Conservation (phyloP, 1,284 basidiomycete species). For the Malassezia sympodialis region DNA sequence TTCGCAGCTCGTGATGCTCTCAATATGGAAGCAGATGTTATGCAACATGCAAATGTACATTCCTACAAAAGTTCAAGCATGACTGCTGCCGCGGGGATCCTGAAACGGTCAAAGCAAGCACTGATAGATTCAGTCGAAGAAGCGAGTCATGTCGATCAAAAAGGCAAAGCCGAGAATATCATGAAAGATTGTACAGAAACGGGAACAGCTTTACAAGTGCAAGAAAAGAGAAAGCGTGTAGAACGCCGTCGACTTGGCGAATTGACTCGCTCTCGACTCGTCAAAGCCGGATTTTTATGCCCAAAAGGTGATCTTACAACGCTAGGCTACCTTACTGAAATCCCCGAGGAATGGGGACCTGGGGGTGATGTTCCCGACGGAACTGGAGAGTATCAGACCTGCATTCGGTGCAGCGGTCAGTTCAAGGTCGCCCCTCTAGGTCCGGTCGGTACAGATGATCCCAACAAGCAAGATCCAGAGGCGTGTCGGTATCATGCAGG, state of each 20-base stretch:
- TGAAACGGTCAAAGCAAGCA: constrained; percentile 20
- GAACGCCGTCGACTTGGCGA: constrained; percentile 16
- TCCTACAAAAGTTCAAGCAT: constrained; percentile 29
- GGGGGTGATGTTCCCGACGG: constrained; percentile 25
- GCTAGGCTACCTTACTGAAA: constrained; percentile 24
- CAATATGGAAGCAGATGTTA: constrained; percentile 25
- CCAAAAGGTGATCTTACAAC: constrained; percentile 24
- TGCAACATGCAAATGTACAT: constrained; percentile 19
- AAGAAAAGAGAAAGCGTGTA: constrained; percentile 20
- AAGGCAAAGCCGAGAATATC: background rate
- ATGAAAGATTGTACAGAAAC: constrained; percentile 26
- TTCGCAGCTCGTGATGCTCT: constrained; percentile 23
- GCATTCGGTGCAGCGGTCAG: constrained; percentile 30
- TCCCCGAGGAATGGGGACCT: constrained; percentile 23
- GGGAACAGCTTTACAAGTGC: constrained; percentile 26
- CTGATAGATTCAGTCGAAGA: constrained; percentile 13
- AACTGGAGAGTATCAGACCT: constrained; percentile 27
- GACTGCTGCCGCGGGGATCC: constrained; percentile 26
- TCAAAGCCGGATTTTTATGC: constrained; percentile 27
- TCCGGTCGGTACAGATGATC: constrained; percentile 11
- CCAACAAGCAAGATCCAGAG: constrained; percentile 18
- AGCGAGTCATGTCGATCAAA: constrained; percentile 5
- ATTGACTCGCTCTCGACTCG: constrained; percentile 21
- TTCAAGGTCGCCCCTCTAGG: constrained; percentile 31
- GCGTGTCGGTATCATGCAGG: constrained; percentile 32